A percentile compares a stretch with the other conserved stretches of the same genome.
Conservation (phyloP, 2,329 filamentous ascomycete species). For the Pseudogymnoascus sp. region DNA sequence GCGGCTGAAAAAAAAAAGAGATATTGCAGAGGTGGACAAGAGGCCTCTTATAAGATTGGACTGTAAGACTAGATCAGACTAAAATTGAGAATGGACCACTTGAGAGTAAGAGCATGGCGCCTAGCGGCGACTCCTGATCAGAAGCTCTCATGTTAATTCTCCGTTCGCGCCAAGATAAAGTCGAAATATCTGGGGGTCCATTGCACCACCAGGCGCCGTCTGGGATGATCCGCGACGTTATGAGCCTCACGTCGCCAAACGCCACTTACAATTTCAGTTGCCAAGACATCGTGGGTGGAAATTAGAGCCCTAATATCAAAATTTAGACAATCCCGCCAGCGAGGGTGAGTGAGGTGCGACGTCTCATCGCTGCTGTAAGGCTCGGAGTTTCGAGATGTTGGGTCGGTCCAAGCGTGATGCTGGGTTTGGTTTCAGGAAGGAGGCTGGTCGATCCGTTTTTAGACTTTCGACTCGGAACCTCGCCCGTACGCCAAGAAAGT, state of each 20-base stretch:
- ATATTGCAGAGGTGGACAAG: background rate
- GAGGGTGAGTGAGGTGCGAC: conserved; percentile 3
- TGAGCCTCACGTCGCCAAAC: background rate
- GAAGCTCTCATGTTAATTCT: background rate
- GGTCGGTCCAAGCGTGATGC: background rate
- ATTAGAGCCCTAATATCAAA: background rate
- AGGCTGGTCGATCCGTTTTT: background rate
- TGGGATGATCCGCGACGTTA: background rate
- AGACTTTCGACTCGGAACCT: background rate
- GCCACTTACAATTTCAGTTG: background rate
- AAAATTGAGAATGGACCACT: background rate
- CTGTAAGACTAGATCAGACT: background rate
- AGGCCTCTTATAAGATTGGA: conserved; percentile 14
- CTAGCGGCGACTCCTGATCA: background rate
- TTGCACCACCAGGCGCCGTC: background rate
- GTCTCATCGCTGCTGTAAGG: background rate
- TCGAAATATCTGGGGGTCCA: background rate
- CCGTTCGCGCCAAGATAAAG: background rate
- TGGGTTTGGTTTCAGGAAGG: background rate
- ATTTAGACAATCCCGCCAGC: background rate
- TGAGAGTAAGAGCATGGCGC: background rate
- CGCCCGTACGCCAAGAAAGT: background rate
- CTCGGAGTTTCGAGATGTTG: background rate
- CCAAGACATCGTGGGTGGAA: background rate
- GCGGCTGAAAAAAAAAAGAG: conserved; percentile 16